Evolutionary conservation across 1,284 basidiomycete species (phyloP), one percentile per base, ranked within the genome.

Genomic region (Microbotryomycetes sp.): DNA sequence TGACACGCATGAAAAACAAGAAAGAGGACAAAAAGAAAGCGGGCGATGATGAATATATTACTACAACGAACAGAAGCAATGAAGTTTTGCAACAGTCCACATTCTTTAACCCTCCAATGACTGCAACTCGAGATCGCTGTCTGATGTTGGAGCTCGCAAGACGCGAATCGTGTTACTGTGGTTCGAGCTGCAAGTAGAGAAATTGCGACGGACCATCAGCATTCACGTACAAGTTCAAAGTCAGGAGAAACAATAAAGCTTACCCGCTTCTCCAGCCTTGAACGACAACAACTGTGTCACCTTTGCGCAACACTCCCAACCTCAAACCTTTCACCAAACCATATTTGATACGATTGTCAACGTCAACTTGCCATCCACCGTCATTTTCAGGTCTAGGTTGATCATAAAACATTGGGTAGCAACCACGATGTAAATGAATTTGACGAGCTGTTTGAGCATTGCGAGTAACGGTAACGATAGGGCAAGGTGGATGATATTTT

Each of bases 201-300:
- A 51, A 30, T 9, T 1, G 36, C 6, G 23, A 54, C 15, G 51
- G 36, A 42, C 36, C 12, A 42, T 42, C 9, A 42, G 12, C 36
- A 42, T 12, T 42, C n/a, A 42, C 36, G 36, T 42, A 19, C 36
- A 42, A 9, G 12, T 42, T 42, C 12, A 15, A 14, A 53, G 28
- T 9, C 25, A 14, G 30, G 28, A 46, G n/a, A 30, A 2, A 46
- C n/a, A 23, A 47, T 6, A 28, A 1, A 23, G 49, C 58, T 47
- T 25, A 66, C 62, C 96, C 94, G 58, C 92, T 92, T 80, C 94
- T 93, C 94, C 94, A 99, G 54, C 96, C 96, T 79, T 98, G 96
- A 12, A 98, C 86, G 54, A 94, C 94, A 72, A 98, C 83, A 73
- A 98, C 84, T 23, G 92, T 92, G 61, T 86, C 86, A 60, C 92